A percentile compares a stretch with the other conserved stretches of the same genome.
Evolutionary conservation across 257 asterid species (phyloP).

Genomic region (Fraxinus pennsylvanica): DNA sequence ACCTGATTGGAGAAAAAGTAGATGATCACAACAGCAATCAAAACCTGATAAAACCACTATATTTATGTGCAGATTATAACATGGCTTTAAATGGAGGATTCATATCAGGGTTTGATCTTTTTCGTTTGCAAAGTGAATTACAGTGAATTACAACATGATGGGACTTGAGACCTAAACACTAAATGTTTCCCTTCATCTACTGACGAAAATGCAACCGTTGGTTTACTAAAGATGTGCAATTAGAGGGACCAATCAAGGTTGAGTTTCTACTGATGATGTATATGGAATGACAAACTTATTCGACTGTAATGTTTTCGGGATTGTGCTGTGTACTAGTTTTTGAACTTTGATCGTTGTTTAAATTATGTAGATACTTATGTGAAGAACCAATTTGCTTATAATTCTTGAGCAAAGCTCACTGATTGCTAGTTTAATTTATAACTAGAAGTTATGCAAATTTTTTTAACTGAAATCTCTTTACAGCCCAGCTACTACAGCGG

Average conservation of each 20-base stretch:
- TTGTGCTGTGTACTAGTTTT: neutral
- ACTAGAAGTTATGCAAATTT: no score
- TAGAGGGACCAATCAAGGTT: conserved; percentile 3
- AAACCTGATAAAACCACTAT: conserved; percentile 2
- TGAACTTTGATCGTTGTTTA: neutral
- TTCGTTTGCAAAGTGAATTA: neutral
- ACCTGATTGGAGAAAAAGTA: neutral
- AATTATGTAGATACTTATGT: conserved; percentile 4
- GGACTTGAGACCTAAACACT: neutral
- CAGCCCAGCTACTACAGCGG: no score
- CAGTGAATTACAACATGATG: neutral
- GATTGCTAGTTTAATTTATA: no score
- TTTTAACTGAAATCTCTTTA: no score
- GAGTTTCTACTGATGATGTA: conserved; percentile 12
- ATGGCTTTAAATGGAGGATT: neutral
- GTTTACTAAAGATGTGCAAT: neutral
- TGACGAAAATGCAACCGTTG: neutral
- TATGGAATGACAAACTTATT: conserved; percentile 1
- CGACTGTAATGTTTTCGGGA: neutral
- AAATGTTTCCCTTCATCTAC: neutral
- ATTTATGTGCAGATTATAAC: neutral
- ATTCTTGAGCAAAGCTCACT: neutral
- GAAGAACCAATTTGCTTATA: neutral
- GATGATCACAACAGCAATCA: neutral
- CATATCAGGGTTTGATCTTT: neutral